Base-by-base conservation (phyloP, 306 rosid genomes). In the Spatholobus suberectus region DNA sequence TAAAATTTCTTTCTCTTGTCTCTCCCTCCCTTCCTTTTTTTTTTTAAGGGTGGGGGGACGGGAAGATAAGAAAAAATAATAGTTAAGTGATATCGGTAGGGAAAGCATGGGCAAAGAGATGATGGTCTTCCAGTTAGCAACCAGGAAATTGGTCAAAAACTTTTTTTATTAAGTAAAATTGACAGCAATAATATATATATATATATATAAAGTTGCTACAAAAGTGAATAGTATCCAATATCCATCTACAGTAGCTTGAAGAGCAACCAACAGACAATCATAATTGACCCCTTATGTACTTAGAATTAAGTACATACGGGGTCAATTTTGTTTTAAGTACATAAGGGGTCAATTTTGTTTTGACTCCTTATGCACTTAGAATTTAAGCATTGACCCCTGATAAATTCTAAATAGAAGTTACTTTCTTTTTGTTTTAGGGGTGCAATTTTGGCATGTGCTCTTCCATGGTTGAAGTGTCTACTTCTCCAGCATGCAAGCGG, bases 401-500 rank as follows among this genome's bases (percentile, higher is more conserved):
- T 61, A 7, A 37, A 58, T 57, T 52, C 34, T 65, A 40, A 70
- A 54, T 82, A 27, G 5, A 54, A 15, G 47, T n/a, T 2, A 11
- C 52, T 26, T 21, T 23, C 4, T 41, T 15, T 76, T 61, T n/a
- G 12, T 12, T 80, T 74, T 49, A 90, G 89, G 82, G 97, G 98
- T 61, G 93, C 97, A 62, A 83, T 90, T 81, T 83, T 94, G 89
- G 87, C 79, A 37, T 89, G 93, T 67, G 90, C 92, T 6, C 90
- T 91, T 83, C 92, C 93, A 23, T 91, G 97, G 97, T 82, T 90
- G 32, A 87, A 87, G 86, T 79, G 81, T 85, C 82, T 94, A 29
- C 91, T 89, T 78, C 87, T 93, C 55, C 91, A 88, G 78, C 98
- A 93, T 70, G 87, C 93, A 8, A 91, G 90, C 62, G 89, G 86